Base-by-base conservation (phyloP, 106 monocot species). In the Amphibolis antarctica region DNA sequence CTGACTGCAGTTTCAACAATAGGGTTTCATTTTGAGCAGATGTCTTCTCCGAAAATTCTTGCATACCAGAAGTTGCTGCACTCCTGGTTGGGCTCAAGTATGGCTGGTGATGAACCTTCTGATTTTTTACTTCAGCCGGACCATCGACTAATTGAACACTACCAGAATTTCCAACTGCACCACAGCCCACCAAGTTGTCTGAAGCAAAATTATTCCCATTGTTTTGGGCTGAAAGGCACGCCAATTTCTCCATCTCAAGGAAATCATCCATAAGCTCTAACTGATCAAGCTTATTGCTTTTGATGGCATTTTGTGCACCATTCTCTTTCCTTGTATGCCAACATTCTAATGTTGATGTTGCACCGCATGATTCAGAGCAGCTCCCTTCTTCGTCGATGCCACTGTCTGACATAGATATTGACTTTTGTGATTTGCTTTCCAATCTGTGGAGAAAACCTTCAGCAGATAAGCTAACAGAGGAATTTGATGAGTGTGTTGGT, bases 241-340 rank as follows among this genome's bases (percentile, higher is more conserved):
- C 65, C 51, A 66, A 53, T 48, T 66, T 80, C 64, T 80, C 79
- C 79, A 80, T 80, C 62, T 80, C 75, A 19, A 71, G 65, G 60
- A 80, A 80, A 63, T 80, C 79, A 66, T 75, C 79, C 70, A 80
- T 54, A 50, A 75, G 45, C 17, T 66, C 69, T 6, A 66, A 59
- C 27, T 75, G 48, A 53, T 26, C 45, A 9, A 27, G 29, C 0
- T 12, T 18, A 66, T 20, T 29, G 14, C 7, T 49, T 10, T 51
- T 66, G 51, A 13, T n/a, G 12, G 15, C 9, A 26, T 31, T 66
- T 10, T 66, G 14, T 31, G 18, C 10, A 66, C 15, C 10, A 9
- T 48, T 53, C 15, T 28, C 65, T 21, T 66, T 66, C 52, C 65
- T 49, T n/a, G 12, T 3, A 50, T 19, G 26, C 20, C 51, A 26